Evolutionary conservation across 345 rosid genomes (phyloP).

Genomic region (Abelmoschus esculentus): DNA sequence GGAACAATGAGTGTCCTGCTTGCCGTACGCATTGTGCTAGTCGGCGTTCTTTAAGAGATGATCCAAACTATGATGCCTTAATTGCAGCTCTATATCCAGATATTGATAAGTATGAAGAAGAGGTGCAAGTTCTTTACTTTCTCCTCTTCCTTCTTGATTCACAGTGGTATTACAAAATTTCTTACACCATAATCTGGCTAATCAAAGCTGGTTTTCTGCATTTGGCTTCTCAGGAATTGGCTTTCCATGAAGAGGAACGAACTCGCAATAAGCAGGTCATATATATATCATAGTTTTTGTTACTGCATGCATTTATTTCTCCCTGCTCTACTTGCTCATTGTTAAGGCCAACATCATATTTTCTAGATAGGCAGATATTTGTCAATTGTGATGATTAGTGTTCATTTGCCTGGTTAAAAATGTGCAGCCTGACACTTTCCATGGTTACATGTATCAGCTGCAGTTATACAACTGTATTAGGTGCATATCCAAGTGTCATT

Average conservation of each 20-base stretch:
- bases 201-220: constrained; percentile 12
- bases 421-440: not conserved
- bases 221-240: constrained; percentile 57
- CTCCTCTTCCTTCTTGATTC: constrained; percentile 7
- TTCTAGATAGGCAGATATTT: constrained; percentile 4
- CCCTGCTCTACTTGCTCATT: constrained; percentile 6
- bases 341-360: constrained; percentile 1
- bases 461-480: not conserved
- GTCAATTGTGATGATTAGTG: not conserved
- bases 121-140: constrained; percentile 37
- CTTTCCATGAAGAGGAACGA: constrained; percentile 77
- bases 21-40: constrained; percentile 98
- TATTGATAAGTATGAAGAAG: constrained; percentile 69
- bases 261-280: constrained; percentile 84
- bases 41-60: constrained; percentile 92
- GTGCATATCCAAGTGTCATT: not conserved
- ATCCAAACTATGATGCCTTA: constrained; percentile 82
- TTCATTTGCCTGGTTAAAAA: constrained; percentile 2
- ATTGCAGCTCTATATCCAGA: constrained; percentile 70
- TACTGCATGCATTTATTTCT: constrained; percentile 10
- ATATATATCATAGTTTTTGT: not conserved
- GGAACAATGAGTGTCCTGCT: constrained; percentile 98
- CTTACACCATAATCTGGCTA: constrained; percentile 4
- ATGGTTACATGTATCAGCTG: constrained; percentile 2
- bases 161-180: not conserved